phyloP scores from a whole-genome alignment of 2,329 filamentous ascomycete species.

The Trichoderma harzianum region DNA sequence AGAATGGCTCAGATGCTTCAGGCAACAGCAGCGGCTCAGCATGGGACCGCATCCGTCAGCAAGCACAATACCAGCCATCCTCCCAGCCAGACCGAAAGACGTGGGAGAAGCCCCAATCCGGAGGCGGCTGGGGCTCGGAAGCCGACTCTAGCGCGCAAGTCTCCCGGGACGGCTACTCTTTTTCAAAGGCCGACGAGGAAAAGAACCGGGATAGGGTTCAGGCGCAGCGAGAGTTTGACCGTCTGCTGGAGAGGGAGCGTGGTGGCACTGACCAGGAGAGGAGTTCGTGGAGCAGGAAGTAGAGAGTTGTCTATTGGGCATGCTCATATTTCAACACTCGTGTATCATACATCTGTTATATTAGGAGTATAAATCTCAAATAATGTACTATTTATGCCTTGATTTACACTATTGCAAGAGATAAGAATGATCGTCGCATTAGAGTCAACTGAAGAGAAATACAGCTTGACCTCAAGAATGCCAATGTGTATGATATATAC shows the following conservation, averaged over 20 bases:
- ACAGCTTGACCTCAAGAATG: not conserved
- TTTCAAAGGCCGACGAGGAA: conserved; percentile 37
- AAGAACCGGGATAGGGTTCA: conserved; percentile 40
- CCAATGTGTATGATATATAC: not conserved
- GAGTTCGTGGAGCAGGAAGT: conserved; percentile 27
- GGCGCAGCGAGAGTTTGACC: conserved; percentile 51
- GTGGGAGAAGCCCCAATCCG: conserved; percentile 21
- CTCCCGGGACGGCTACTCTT: conserved; percentile 33
- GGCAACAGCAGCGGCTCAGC: conserved; percentile 32
- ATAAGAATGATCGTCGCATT: not conserved
- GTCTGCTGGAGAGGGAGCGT: conserved; percentile 45
- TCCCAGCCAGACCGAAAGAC: conserved; percentile 22
- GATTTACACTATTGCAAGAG: not conserved
- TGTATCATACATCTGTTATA: not conserved
- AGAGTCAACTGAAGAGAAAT: not conserved
- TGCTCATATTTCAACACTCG: not conserved
- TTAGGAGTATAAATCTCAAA: not conserved
- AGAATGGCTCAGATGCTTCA: conserved; percentile 20
- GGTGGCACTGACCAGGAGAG: conserved; percentile 29
- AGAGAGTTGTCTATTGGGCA: not conserved
- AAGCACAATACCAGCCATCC: conserved; percentile 30
- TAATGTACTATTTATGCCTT: not conserved
- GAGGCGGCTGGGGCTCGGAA: conserved; percentile 23
- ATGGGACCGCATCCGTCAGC: conserved; percentile 46
- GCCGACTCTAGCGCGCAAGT: conserved; percentile 26